Evolutionary conservation across 257 asterid genomes (phyloP).

Genomic region (Buddleja alternifolia): DNA sequence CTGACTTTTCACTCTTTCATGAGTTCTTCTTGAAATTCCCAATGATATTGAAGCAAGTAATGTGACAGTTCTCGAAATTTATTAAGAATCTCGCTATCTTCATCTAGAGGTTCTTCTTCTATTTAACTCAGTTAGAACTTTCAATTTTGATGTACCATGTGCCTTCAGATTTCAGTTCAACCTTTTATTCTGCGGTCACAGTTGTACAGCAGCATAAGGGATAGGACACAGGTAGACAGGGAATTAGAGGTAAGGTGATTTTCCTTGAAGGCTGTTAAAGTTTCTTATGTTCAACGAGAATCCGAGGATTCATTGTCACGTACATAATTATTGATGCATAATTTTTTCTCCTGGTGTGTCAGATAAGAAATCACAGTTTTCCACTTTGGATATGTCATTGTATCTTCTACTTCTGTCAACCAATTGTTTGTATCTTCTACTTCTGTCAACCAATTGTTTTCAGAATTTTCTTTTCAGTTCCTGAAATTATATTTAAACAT

Average conservation of each 20-base stretch:
- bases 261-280: not conserved
- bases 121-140: not conserved
- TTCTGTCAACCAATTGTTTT: too few species aligned
- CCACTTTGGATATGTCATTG: not conserved
- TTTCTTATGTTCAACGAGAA: not conserved
- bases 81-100: not conserved
- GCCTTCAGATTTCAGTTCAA: conserved; percentile 69
- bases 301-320: not conserved
- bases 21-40: not conserved
- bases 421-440: not conserved
- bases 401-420: not conserved
- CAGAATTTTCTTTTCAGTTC: not conserved
- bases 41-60: not conserved
- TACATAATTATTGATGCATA: conserved; percentile 19
- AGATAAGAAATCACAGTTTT: not conserved
- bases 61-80: not conserved
- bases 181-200: conserved; percentile 87
- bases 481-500: not conserved
- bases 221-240: conserved; percentile 97
- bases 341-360: not conserved
- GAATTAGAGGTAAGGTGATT: conserved; percentile 75
- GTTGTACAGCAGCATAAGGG: conserved; percentile 89
- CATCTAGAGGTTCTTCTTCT: not conserved
- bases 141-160: conserved; percentile 4
- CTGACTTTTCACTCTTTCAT: not conserved